phyloP scores from a whole-genome alignment of 176 grass and related monocot species.

The Hordeum marinum region DNA sequence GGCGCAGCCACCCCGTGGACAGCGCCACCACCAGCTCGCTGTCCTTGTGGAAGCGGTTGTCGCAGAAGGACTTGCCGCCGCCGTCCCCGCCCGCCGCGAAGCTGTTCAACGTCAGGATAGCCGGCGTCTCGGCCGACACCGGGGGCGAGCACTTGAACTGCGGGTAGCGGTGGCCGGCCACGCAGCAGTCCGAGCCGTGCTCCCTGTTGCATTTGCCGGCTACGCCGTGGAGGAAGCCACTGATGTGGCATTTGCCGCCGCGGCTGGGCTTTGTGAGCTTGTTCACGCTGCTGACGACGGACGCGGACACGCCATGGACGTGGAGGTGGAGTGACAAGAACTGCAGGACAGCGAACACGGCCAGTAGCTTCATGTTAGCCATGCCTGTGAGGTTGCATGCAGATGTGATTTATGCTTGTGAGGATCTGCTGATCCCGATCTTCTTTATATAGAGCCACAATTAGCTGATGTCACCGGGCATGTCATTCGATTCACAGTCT shows the following conservation, averaged over 20 bases:
- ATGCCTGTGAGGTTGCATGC: neutral
- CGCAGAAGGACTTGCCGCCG: neutral
- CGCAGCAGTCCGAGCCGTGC: too few relatives aligned
- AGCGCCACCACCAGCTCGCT: too few relatives aligned
- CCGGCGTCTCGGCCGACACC: neutral
- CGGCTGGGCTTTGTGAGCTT: neutral
- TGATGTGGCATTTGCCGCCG: neutral
- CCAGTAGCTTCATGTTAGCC: conserved; percentile 6
- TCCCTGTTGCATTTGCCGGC: neutral
- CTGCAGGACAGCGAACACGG: conserved; percentile 13
- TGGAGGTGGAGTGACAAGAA: conserved; percentile 15
- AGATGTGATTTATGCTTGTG: too few relatives aligned
- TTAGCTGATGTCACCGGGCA: too few relatives aligned
- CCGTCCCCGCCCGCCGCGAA: neutral
- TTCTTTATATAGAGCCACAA: too few relatives aligned
- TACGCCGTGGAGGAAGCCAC: neutral
- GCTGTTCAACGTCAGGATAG: conserved; percentile 4
- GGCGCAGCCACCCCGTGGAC: too few relatives aligned
- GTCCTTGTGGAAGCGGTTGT: neutral
- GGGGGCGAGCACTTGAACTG: too few relatives aligned
- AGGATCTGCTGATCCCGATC: too few relatives aligned
- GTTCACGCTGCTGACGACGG: neutral
- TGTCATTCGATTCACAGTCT: too few relatives aligned
- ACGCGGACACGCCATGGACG: neutral
- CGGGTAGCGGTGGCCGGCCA: too few relatives aligned